These are phyloP conservation scores for Tetramitus jugosus DNA, from an alignment of 208 protist species.

Conservation along the genomic window DNA sequence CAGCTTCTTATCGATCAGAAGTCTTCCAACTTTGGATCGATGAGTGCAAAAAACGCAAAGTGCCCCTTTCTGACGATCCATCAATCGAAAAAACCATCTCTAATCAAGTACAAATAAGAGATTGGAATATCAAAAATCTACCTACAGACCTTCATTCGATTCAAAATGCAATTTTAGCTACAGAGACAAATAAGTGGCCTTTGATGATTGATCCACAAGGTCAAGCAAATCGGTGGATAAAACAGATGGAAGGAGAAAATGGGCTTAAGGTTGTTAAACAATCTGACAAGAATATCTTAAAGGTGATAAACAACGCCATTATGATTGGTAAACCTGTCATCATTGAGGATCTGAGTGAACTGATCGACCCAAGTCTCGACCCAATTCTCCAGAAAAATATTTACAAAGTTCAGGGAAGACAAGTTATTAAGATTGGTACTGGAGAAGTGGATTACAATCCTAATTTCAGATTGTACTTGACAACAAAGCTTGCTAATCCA, in stretches of 20 bases:
- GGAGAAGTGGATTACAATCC: slow-evolving; percentile 49
- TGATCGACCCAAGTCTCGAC: slow-evolving; percentile 89
- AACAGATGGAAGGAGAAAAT: slow-evolving; percentile 71
- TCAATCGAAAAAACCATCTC: slow-evolving; percentile 66
- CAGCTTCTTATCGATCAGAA: slow-evolving; percentile 72
- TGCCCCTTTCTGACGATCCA: slow-evolving; percentile 55
- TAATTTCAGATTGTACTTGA: slow-evolving; percentile 77
- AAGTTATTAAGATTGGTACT: slow-evolving; percentile 83
- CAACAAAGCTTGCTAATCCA: slow-evolving; percentile 88
- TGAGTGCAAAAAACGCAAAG: slow-evolving; percentile 44
- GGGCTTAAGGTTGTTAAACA: slow-evolving; percentile 46
- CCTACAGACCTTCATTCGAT: slow-evolving; percentile 72
- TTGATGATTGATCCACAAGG: slow-evolving; percentile 90
- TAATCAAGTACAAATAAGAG: slow-evolving; percentile 86
- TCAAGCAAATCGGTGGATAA: slow-evolving; percentile 85
- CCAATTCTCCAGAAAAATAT: slow-evolving; percentile 86
- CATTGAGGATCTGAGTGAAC: slow-evolving; percentile 87
- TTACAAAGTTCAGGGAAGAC: slow-evolving; percentile 69
- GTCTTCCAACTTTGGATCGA: slow-evolving; percentile 64
- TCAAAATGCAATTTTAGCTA: slow-evolving; percentile 87
- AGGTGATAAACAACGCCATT: slow-evolving; percentile 82
- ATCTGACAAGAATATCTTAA: slow-evolving; percentile 73
- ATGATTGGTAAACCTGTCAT: slow-evolving; percentile 84
- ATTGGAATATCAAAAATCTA: slow-evolving; percentile 89
- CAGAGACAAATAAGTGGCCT: slow-evolving; percentile 66